These are phyloP conservation scores for Phytomonas sp. DNA, from an alignment of 208 protist genomes.

Conservation along the genomic window DNA sequence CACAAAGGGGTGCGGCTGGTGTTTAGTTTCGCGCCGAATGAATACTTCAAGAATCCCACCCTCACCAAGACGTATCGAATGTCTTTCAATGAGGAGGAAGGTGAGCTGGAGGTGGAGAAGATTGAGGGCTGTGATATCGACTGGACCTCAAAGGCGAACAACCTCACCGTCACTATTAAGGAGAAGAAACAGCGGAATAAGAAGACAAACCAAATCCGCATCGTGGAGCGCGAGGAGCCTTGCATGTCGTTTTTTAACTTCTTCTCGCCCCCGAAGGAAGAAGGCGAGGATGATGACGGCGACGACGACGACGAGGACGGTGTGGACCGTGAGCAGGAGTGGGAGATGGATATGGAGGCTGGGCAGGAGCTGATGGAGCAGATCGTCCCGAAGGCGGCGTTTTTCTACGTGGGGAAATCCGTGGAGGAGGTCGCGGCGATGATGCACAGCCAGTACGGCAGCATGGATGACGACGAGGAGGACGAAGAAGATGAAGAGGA, in stretches of 20 bases:
- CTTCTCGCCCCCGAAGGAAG: constrained; percentile 65
- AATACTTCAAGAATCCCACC: constrained; percentile 82
- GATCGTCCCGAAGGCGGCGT: constrained; percentile 79
- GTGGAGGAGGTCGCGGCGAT: constrained; percentile 46
- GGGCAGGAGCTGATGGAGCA: constrained; percentile 66
- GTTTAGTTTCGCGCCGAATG: constrained; percentile 86
- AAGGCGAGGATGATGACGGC: constrained; percentile 22
- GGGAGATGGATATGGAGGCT: constrained; percentile 74
- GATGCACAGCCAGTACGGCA: constrained; percentile 24
- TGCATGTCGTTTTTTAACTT: constrained; percentile 91
- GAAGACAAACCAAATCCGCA: constrained; percentile 68
- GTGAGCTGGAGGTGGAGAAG: constrained; percentile 56
- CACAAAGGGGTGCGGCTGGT: constrained; percentile 66
- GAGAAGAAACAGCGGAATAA: constrained; percentile 90
- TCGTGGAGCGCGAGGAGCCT: constrained; percentile 75
- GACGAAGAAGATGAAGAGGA: constrained; percentile 53
- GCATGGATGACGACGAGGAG: constrained; percentile 38
- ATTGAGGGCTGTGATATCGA: constrained; percentile 66
- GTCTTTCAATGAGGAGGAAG: constrained; percentile 66
- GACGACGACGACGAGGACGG: constrained; percentile 48
- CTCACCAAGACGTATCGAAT: constrained; percentile 90
- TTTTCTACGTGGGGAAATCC: constrained; percentile 86
- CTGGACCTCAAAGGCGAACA: constrained; percentile 71
- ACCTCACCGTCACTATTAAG: constrained; percentile 78
- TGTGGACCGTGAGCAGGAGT: constrained; percentile 49